Percentiles rank a stretch among this genome's conserved stretches.
Evolutionary conservation across 495 filamentous ascomycete genomes (phyloP).

Genomic region (Penicillium antarcticum): DNA sequence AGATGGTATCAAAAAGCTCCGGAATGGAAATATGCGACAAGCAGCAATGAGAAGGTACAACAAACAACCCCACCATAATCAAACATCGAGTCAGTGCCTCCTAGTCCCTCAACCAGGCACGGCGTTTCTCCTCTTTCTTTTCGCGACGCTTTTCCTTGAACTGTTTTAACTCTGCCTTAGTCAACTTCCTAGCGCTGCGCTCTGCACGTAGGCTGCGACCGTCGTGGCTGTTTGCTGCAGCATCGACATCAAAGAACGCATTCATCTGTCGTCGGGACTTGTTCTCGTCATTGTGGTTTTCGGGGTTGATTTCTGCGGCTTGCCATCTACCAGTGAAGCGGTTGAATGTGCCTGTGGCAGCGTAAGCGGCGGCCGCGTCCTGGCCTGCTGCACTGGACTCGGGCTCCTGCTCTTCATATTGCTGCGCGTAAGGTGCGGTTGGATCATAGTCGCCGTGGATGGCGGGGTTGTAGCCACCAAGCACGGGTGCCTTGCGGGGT

Average conservation of each 20-base stretch:
- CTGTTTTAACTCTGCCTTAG: constrained; percentile 74
- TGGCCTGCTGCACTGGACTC: constrained; percentile 15
- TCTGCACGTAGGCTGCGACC: constrained; percentile 91
- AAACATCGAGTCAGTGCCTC: neutral
- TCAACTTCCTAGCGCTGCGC: constrained; percentile 77
- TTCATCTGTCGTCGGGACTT: constrained; percentile 88
- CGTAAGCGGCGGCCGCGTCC: constrained; percentile 51
- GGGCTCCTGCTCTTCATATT: constrained; percentile 36
- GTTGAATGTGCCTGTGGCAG: constrained; percentile 76
- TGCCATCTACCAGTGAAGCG: constrained; percentile 91
- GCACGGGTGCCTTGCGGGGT: constrained; percentile 24
- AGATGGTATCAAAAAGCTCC: constrained; percentile 16
- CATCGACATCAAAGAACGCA: constrained; percentile 97
- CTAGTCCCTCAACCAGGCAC: constrained; percentile 86
- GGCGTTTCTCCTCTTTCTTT: constrained; percentile 90
- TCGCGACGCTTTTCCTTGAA: constrained; percentile 73
- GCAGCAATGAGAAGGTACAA: neutral
- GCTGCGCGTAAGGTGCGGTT: constrained; percentile 82
- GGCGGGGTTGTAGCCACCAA: constrained; percentile 86
- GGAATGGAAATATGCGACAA: constrained; percentile 13
- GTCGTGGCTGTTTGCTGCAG: constrained; percentile 89
- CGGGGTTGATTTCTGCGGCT: constrained; percentile 56
- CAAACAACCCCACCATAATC: neutral
- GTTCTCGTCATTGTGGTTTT: constrained; percentile 82
- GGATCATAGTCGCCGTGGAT: constrained; percentile 97